Conservation (phyloP, 805 yeast species). For the Lachancea sp. region DNA sequence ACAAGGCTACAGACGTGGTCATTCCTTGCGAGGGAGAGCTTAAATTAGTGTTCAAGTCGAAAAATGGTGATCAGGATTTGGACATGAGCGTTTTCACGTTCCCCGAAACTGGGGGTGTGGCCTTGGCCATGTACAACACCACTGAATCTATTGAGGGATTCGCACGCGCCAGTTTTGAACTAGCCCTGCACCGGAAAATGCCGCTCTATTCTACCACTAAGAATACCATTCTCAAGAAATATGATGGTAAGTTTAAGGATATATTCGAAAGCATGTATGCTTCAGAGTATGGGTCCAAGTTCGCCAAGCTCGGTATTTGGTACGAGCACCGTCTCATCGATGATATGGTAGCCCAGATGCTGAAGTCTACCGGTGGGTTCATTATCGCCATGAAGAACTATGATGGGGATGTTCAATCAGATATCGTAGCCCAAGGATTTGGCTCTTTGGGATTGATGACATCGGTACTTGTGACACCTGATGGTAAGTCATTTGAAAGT, state of each 20-base stretch:
- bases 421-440: conserved; percentile 96
- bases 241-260: conserved; percentile 95
- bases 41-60: conserved; percentile 69
- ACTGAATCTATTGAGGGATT: conserved; percentile 85
- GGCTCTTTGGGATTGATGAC: conserved; percentile 97
- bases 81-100: conserved; percentile 40
- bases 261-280: conserved; percentile 80
- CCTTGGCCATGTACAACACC: conserved; percentile 92
- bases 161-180: conserved; percentile 86
- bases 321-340: conserved; percentile 95
- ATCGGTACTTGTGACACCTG: conserved; percentile 93
- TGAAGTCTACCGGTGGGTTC: conserved; percentile 91
- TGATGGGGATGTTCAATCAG: conserved; percentile 96
- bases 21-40: conserved; percentile 75
- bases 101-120: conserved; percentile 64
- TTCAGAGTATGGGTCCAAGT: conserved; percentile 55
- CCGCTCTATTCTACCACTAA: conserved; percentile 86
- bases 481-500: conserved; percentile 89
- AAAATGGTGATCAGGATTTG: conserved; percentile 38
- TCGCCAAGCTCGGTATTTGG: conserved; percentile 83
- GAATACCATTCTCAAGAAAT: conserved; percentile 88
- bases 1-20: conserved; percentile 83
- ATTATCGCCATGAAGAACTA: conserved; percentile 95
- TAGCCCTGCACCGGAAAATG: conserved; percentile 72
- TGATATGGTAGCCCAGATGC: conserved; percentile 99